A percentile compares a stretch with the other conserved stretches of the same genome.
Evolutionary conservation across 2,329 filamentous ascomycete genomes (phyloP).

Genomic region (Diaporthe sp.): DNA sequence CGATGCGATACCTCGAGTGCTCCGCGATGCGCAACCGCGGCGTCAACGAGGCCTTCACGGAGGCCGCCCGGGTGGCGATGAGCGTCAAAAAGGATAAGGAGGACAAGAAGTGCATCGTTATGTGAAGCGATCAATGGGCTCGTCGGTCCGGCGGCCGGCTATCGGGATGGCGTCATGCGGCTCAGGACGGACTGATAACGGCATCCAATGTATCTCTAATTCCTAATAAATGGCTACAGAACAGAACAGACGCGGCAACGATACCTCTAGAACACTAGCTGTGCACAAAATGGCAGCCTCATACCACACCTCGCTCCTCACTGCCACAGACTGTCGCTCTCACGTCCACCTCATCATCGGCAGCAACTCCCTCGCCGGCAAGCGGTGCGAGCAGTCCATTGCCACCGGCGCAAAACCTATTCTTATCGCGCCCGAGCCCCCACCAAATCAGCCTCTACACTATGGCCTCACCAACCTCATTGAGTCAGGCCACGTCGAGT

Average conservation of each 20-base stretch:
- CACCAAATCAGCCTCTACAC: slow-evolving; percentile 66
- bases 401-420: slow-evolving; percentile 86
- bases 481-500: slow-evolving; percentile 75
- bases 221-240: slow-evolving; percentile 39
- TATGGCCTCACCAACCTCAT: slow-evolving; percentile 73
- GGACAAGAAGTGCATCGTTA: slow-evolving; percentile 71
- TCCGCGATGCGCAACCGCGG: slow-evolving; percentile 98
- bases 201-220: slow-evolving; percentile 36
- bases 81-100: slow-evolving; percentile 77
- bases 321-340: slow-evolving; percentile 77
- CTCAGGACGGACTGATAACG: slow-evolving; percentile 36
- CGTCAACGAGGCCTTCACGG: slow-evolving; percentile 98
- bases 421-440: slow-evolving; percentile 76
- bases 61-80: slow-evolving; percentile 94
- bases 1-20: slow-evolving; percentile 96
- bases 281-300: slow-evolving; percentile 42
- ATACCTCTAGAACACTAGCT: slow-evolving; percentile 32
- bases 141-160: slow-evolving; percentile 36
- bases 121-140: slow-evolving; percentile 58
- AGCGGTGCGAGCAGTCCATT: slow-evolving; percentile 84
- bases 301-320: slow-evolving; percentile 71
- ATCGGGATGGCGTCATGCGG: slow-evolving; percentile 44
- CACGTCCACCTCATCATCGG: slow-evolving; percentile 90
- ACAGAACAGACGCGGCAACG: slow-evolving; percentile 29
- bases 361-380: slow-evolving; percentile 87